Evolutionary conservation across 257 asterid genomes (phyloP).

Genomic region (Fraxinus cuspidata): DNA sequence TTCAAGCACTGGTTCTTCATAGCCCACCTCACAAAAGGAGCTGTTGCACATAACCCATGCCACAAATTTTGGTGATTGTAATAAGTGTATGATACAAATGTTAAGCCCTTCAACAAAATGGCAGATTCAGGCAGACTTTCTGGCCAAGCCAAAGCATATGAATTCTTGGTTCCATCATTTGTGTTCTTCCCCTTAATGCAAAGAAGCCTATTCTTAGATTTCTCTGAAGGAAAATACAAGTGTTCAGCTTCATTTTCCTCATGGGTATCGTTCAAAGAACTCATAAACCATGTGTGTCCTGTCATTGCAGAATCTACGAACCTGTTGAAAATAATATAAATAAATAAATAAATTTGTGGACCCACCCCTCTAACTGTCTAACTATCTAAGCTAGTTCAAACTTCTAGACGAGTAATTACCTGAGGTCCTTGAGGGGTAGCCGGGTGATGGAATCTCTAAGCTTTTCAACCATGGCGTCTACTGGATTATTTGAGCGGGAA

Average conservation of each 20-base stretch:
- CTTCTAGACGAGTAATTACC: no score
- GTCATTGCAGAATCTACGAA: no score
- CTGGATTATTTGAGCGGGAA: no score
- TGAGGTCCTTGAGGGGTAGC: no score
- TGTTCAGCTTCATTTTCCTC: not conserved
- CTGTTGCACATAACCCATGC: slow-evolving; percentile 40
- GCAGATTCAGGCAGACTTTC: slow-evolving; percentile 37
- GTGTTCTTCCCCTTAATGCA: slow-evolving; percentile 34
- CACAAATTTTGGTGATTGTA: slow-evolving; percentile 36
- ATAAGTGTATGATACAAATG: slow-evolving; percentile 39
- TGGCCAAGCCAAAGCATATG: slow-evolving; percentile 42
- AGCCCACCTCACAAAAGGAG: slow-evolving; percentile 43
- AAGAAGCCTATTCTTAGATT: slow-evolving; percentile 33
- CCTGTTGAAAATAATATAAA: no score
- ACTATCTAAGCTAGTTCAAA: no score
- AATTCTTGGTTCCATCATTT: slow-evolving; percentile 34
- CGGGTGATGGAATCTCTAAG: no score
- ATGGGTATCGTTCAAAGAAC: no score
- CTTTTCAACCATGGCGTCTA: no score
- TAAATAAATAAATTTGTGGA: no score
- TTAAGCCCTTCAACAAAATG: slow-evolving; percentile 35
- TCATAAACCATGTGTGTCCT: no score
- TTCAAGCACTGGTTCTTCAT: slow-evolving; percentile 32
- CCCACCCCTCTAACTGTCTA: no score
- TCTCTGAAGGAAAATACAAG: slow-evolving; percentile 39